Conservation (phyloP, 352 stramenopile genomes). For the Pythium rhizo-oryzae region DNA sequence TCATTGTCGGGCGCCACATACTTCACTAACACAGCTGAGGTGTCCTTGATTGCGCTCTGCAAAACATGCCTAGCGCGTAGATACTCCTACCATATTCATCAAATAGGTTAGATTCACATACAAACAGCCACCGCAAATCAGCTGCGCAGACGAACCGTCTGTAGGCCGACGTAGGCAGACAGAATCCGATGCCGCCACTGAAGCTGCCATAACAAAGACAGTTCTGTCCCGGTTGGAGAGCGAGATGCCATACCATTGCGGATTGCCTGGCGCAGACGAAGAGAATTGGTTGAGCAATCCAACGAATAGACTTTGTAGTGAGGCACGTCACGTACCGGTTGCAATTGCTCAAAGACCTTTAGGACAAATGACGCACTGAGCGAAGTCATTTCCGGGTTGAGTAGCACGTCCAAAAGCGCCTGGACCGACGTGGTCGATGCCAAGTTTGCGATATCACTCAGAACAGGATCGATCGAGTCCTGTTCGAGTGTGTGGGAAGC, state of each 20-base stretch:
- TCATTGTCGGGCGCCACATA: conserved; percentile 23
- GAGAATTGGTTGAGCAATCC: not conserved
- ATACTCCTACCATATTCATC: conserved; percentile 18
- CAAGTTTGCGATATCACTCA: conserved; percentile 67
- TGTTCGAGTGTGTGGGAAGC: conserved; percentile 46
- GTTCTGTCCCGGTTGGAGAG: conserved; percentile 55
- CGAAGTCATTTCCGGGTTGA: conserved; percentile 58
- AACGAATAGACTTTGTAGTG: no score
- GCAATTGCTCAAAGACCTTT: conserved; percentile 62
- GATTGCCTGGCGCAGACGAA: conserved; percentile 36
- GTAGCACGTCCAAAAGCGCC: conserved; percentile 66
- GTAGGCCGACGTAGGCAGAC: conserved; percentile 59
- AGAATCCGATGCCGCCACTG: conserved; percentile 70
- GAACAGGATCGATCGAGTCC: conserved; percentile 49
- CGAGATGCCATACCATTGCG: conserved; percentile 60
- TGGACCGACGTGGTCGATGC: conserved; percentile 71
- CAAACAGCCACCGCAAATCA: not conserved
- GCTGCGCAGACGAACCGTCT: conserved; percentile 34
- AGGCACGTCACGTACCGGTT: conserved; percentile 31
- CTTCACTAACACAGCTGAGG: conserved; percentile 18
- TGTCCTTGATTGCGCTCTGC: conserved; percentile 21
- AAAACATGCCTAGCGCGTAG: conserved; percentile 18
- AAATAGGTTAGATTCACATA: not conserved
- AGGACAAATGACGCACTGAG: conserved; percentile 64
- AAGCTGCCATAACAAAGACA: conserved; percentile 67